Base-by-base conservation (phyloP, 306 rosid genomes). In the Citrullus mucosospermus region DNA sequence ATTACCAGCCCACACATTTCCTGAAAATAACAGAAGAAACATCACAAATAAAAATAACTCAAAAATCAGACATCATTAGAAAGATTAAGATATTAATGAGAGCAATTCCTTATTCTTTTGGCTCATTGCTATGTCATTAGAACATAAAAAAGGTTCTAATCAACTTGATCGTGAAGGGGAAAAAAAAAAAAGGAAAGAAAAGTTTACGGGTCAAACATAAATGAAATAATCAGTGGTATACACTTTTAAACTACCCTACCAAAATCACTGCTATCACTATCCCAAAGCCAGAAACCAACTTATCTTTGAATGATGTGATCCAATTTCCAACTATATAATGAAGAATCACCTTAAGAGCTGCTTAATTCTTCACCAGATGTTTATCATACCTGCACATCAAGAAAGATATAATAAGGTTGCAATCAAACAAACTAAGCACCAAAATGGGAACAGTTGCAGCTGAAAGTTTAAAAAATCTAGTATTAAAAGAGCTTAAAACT, bases 231-330 rank as follows among this genome's bases (percentile, higher is more conserved):
- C 82, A 79, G 91, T 83, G 87, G 87, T 89, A 84, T 92, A 85
- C 93, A 86, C 78, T 55, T 55, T 85, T 50, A 83, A 86, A 87
- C 78, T 79, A 92, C 76, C 83, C 80, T 79, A 80, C 84, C 90
- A 78, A 85, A 84, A 61, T 80, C 87, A 82, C 54, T 70, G 78
- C 85, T 80, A 72, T 87, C 30, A 78, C 69, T 75, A 80, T 79
- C 80, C 61, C 61, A 81, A 63, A 81, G 75, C 78, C 80, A 81
- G 81, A 75, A 74, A 61, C 72, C 74, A 25, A 77, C 69, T 56
- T 39, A 76, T 57, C 84, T 81, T 69, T 66, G 18, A 84, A 80
- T 74, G 82, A 66, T 71, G 83, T 61, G 87, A 83, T 86, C 84
- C 84, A 87, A 86, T 87, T 81, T 83, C 93, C 84, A 84, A 82